A percentile compares a stretch with the other conserved stretches of the same genome.
Conservation (phyloP, 768 basidiomycete genomes). For the Serendipita vermifera region DNA sequence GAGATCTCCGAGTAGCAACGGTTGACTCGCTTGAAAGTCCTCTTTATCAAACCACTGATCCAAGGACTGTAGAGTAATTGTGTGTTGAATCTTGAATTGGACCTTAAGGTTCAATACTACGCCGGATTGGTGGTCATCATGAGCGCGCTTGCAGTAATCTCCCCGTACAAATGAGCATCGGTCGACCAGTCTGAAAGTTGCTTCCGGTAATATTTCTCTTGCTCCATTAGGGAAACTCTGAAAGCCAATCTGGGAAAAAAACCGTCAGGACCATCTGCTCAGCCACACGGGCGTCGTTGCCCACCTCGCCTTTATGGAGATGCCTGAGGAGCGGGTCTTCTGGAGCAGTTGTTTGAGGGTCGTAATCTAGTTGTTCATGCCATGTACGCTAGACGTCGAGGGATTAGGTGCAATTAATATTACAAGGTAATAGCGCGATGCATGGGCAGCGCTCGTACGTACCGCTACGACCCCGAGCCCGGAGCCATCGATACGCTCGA, state of each 20-base stretch:
- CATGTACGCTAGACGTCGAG: not conserved
- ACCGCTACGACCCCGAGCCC: conserved; percentile 10
- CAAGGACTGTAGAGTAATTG: conserved; percentile 46
- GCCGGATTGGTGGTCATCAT: conserved; percentile 55
- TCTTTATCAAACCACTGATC: conserved; percentile 49
- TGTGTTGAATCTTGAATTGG: conserved; percentile 59
- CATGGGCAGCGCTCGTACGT: not conserved
- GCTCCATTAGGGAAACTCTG: conserved; percentile 44
- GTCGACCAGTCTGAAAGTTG: conserved; percentile 56
- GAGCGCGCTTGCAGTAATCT: conserved; percentile 69
- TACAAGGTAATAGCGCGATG: too few relatives aligned
- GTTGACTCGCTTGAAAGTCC: conserved; percentile 43
- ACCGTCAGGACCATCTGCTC: too few relatives aligned
- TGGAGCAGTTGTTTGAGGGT: conserved; percentile 25
- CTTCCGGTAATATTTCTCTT: conserved; percentile 61
- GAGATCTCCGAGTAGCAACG: conserved; percentile 68
- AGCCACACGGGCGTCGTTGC: too few relatives aligned
- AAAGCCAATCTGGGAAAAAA: conserved; percentile 49
- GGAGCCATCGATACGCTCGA: conserved; percentile 7
- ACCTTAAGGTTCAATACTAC: conserved; percentile 54
- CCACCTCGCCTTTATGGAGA: conserved; percentile 25
- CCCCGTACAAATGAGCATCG: conserved; percentile 48
- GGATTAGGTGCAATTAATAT: not conserved
- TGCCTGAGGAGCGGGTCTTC: conserved; percentile 64
- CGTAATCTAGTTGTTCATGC: not conserved